Percentiles rank a stretch among this genome's conserved stretches.
Evolutionary conservation across 257 asterid genomes (phyloP).

Genomic region (Solanum clarkiae): DNA sequence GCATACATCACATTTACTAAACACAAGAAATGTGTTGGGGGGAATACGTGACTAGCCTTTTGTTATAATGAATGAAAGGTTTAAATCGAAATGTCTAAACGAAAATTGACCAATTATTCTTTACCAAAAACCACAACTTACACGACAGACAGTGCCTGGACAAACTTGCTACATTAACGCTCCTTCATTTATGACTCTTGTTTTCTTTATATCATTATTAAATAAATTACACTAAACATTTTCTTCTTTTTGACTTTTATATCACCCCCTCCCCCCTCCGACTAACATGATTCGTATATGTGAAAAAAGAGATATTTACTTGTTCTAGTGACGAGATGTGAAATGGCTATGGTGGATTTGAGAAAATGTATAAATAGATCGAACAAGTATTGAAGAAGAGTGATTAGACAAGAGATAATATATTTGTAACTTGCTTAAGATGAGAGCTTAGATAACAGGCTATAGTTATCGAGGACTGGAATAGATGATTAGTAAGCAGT

Average conservation of each 20-base stretch:
- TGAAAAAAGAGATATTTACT: not conserved
- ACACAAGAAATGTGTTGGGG: not conserved
- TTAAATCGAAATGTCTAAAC: not conserved
- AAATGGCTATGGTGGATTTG: not conserved
- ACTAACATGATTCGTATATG: not conserved
- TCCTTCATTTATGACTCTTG: not conserved
- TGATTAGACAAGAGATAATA: not conserved
- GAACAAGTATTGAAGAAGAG: too few relatives aligned
- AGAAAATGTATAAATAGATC: not conserved
- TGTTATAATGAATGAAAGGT: not conserved
- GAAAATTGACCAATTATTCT: not conserved
- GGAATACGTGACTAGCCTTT: not conserved
- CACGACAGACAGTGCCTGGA: not conserved
- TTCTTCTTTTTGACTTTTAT: not conserved
- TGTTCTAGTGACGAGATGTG: not conserved
- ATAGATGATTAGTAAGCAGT: not conserved
- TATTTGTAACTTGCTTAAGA: not conserved
- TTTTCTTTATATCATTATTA: not conserved
- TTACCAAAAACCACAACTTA: not conserved
- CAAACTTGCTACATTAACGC: not conserved
- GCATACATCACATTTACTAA: not conserved
- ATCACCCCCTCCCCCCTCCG: not conserved
- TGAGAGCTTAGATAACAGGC: fast-evolving
- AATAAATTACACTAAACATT: not conserved
- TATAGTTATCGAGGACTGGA: too few relatives aligned